Conservation (phyloP, 2,329 filamentous ascomycete species). For the Aspergillus quadricinctus region DNA sequence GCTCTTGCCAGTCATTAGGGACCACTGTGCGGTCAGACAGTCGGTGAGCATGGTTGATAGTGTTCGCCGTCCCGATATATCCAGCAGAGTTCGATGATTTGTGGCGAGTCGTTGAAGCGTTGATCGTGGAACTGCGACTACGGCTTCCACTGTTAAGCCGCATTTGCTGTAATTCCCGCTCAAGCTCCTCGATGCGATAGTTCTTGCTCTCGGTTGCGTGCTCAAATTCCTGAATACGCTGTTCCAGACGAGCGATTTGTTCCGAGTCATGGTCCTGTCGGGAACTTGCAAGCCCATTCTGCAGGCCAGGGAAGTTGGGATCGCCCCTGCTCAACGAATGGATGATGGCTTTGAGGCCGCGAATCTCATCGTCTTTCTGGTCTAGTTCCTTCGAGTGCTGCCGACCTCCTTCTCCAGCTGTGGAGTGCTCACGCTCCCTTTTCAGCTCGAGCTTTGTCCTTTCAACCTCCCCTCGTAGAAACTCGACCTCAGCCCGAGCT, state of each 20-base stretch:
- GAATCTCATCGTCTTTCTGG: slow-evolving; percentile 94
- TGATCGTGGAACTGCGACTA: slow-evolving; percentile 35
- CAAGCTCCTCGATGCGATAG: slow-evolving; percentile 74
- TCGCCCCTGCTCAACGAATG: slow-evolving; percentile 78
- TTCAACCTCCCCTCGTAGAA: slow-evolving; percentile 90
- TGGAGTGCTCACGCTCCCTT: slow-evolving; percentile 79
- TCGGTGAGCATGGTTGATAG: slow-evolving; percentile 33
- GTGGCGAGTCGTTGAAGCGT: slow-evolving; percentile 29
- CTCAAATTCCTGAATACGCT: slow-evolving; percentile 75
- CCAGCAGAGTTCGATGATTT: slow-evolving; percentile 26
- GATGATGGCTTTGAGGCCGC: slow-evolving; percentile 95
- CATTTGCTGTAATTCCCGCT: slow-evolving; percentile 63
- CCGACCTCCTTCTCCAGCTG: slow-evolving; percentile 44
- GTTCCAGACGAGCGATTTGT: slow-evolving; percentile 64
- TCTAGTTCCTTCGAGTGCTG: slow-evolving; percentile 69
- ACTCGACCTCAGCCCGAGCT: slow-evolving; percentile 92
- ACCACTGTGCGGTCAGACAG: slow-evolving; percentile 42
- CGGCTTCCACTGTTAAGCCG: slow-evolving; percentile 26
- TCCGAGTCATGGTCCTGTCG: slow-evolving; percentile 47
- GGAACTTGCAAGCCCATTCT: slow-evolving; percentile 21
- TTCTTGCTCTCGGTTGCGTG: slow-evolving; percentile 67
- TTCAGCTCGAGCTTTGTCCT: slow-evolving; percentile 81
- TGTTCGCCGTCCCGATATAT: slow-evolving; percentile 22
- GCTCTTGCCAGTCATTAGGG: slow-evolving; percentile 39
- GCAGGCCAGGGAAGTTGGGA: slow-evolving; percentile 23